These are phyloP conservation scores for Orbilia oligospora DNA, from an alignment of 2,329 filamentous ascomycete genomes.

Conservation along the genomic window DNA sequence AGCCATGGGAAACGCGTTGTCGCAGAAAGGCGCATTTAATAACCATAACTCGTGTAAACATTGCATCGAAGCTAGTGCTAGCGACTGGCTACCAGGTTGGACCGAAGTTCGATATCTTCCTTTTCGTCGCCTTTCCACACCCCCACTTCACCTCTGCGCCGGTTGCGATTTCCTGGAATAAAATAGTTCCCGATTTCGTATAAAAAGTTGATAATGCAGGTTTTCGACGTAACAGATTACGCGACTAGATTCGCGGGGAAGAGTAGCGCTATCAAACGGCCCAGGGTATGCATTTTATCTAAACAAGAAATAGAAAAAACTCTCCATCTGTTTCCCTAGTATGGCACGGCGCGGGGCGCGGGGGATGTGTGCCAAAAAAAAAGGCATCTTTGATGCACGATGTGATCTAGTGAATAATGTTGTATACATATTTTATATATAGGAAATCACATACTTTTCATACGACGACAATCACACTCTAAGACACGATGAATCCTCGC, in stretches of 20 bases:
- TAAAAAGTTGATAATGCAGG: not conserved
- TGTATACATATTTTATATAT: not conserved
- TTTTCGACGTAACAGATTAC: conserved; percentile 76
- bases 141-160: not conserved
- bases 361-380: too few relatives aligned
- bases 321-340: not conserved
- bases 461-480: conserved; percentile 88
- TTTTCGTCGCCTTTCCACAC: not conserved
- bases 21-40: not conserved
- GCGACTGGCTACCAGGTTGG: too few relatives aligned
- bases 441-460: conserved; percentile 95
- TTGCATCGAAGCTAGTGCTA: not conserved
- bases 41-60: conserved; percentile 22
- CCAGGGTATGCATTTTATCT: conserved; percentile 72
- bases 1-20: conserved; percentile 45
- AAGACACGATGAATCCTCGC: conserved; percentile 80
- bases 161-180: not conserved
- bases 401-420: too few relatives aligned
- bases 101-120: not conserved
- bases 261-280: conserved; percentile 80
- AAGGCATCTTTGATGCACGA: too few relatives aligned
- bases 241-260: conserved; percentile 77
- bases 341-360: too few relatives aligned
- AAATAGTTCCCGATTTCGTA: not conserved
- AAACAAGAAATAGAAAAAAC: not conserved